A percentile compares a stretch with the other conserved stretches of the same genome.
Evolutionary conservation across 345 rosid genomes (phyloP).

Genomic region (Linum tenue): DNA sequence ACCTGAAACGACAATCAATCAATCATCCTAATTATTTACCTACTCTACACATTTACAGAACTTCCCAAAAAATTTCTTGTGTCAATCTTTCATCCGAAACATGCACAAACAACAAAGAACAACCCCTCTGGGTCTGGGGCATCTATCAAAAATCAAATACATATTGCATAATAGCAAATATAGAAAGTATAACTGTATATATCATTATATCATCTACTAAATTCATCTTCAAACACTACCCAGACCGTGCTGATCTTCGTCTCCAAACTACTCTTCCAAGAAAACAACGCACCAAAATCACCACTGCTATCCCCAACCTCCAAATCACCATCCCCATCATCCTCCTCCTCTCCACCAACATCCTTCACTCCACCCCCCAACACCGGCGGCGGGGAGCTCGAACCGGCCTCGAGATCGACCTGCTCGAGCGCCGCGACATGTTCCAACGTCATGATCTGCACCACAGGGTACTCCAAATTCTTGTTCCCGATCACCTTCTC

Average conservation of each 20-base stretch:
- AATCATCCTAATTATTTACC: no score
- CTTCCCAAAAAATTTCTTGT: no score
- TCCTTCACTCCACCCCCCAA: not conserved
- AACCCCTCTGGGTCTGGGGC: no score
- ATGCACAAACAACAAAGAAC: no score
- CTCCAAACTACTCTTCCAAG: constrained; percentile 38
- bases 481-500: constrained; percentile 34
- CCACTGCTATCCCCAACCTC: no score
- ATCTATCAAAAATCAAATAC: no score
- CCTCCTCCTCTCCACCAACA: not conserved
- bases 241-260: constrained; percentile 75
- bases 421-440: constrained; percentile 25
- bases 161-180: no score
- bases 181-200: no score
- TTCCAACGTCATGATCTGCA: constrained; percentile 53
- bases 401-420: not conserved
- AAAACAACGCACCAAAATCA: constrained; percentile 17
- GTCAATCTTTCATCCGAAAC: no score
- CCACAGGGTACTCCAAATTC: constrained; percentile 58
- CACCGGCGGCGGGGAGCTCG: not conserved
- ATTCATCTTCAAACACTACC: constrained; percentile 63
- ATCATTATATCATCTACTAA: not conserved
- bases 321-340: not conserved
- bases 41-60: no score
- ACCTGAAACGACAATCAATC: no score